Evolutionary conservation across 139 green algal species (phyloP).

Genomic region (Chlamydomonas asymmetrica): DNA sequence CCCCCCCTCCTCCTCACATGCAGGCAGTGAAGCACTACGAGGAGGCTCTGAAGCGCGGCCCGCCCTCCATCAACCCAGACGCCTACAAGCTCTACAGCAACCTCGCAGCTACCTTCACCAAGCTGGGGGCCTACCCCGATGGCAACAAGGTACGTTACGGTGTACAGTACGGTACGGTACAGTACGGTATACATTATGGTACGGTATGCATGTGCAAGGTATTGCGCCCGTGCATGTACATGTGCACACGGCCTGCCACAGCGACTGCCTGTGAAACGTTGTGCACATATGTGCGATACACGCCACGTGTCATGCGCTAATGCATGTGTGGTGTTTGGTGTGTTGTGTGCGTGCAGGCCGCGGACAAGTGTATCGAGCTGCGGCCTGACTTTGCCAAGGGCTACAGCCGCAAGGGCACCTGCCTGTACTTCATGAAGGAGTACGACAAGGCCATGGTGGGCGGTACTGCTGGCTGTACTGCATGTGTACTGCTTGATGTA

Average conservation of each 20-base stretch:
- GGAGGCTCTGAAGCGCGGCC: conserved; percentile 92
- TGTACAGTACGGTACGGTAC: no score
- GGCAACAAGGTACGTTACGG: conserved; percentile 83
- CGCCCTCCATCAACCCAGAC: conserved; percentile 80
- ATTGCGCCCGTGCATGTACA: no score
- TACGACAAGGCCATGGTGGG: conserved; percentile 73
- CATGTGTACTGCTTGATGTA: no score
- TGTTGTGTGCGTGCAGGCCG: conserved; percentile 89
- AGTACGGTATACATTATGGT: no score
- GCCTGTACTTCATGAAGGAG: conserved; percentile 98
- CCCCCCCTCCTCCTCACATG: not conserved
- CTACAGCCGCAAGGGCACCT: conserved; percentile 83
- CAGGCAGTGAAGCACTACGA: conserved; percentile 90
- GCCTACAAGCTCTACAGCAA: conserved; percentile 98
- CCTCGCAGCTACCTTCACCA: conserved; percentile 98
- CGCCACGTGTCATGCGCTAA: no score
- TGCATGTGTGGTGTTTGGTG: no score
- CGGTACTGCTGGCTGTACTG: no score
- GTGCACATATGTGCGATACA: not conserved
- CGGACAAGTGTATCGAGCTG: conserved; percentile 92
- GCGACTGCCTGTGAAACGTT: no score
- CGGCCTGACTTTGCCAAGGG: conserved; percentile 88
- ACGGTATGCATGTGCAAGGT: no score
- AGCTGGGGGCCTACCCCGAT: conserved; percentile 93
- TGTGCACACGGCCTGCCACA: no score